These are phyloP conservation scores for Aspergillus sergii DNA, from an alignment of 2,329 filamentous ascomycete genomes.

Conservation along the genomic window DNA sequence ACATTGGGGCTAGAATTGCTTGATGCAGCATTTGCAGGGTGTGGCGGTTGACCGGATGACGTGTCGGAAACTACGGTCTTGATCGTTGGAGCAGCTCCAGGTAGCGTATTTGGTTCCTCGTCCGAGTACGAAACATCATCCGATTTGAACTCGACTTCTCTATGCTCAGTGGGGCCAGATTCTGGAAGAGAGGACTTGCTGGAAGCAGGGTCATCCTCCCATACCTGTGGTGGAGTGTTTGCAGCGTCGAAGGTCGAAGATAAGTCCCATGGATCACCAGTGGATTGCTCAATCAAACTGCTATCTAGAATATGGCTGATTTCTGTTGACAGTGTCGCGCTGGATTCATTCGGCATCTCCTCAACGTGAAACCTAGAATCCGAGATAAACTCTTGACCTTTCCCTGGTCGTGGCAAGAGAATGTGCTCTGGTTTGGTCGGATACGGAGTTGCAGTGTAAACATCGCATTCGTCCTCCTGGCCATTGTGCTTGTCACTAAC, in stretches of 20 bases:
- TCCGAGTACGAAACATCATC: constrained; percentile 32
- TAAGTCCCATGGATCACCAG: constrained; percentile 37
- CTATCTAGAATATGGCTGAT: constrained; percentile 28
- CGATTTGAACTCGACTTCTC: constrained; percentile 23
- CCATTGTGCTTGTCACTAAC: constrained; percentile 31
- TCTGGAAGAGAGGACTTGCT: constrained; percentile 41
- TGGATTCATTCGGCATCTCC: constrained; percentile 31
- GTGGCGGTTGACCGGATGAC: constrained; percentile 29
- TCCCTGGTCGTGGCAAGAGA: constrained; percentile 44
- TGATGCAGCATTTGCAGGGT: constrained; percentile 26
- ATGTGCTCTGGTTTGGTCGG: constrained; percentile 52
- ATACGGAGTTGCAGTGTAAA: constrained; percentile 48
- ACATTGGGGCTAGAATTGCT: constrained; percentile 46
- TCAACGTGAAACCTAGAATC: constrained; percentile 37
- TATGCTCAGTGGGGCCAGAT: constrained; percentile 25
- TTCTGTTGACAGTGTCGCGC: constrained; percentile 32
- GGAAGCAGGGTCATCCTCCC: constrained; percentile 41
- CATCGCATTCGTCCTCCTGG: constrained; percentile 39
- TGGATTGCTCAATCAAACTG: constrained; percentile 31
- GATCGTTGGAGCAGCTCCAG: constrained; percentile 39
- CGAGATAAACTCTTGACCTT: constrained; percentile 38
- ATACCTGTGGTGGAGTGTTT: constrained; percentile 41
- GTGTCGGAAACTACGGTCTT: constrained; percentile 38
- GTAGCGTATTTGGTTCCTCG: constrained; percentile 37
- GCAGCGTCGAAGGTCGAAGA: constrained; percentile 40